Evolutionary conservation across 2,329 filamentous ascomycete genomes (phyloP).

Genomic region (Alternaria ventricosa): DNA sequence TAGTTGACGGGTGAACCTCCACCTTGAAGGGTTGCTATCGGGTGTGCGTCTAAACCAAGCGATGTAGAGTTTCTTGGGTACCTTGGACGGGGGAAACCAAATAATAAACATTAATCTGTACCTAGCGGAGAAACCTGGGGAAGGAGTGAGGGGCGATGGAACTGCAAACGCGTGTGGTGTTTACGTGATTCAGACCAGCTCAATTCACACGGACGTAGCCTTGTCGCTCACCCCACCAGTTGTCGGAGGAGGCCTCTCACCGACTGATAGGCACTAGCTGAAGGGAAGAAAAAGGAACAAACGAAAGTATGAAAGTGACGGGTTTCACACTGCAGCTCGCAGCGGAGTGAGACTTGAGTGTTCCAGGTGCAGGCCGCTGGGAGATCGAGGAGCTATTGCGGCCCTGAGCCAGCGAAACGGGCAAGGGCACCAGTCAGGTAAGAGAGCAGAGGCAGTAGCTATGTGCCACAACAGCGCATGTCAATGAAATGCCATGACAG

Average conservation of each 20-base stretch:
- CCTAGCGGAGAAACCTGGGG: background rate
- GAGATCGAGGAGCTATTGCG: slow-evolving; percentile 13
- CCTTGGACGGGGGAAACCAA: background rate
- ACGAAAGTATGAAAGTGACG: background rate
- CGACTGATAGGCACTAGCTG: background rate
- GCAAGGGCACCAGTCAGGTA: slow-evolving; percentile 15
- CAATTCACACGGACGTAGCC: slow-evolving; percentile 16
- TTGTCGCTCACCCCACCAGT: slow-evolving; percentile 12
- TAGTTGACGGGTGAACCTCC: background rate
- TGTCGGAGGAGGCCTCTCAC: background rate
- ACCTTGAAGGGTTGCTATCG: background rate
- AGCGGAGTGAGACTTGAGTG: slow-evolving; percentile 3
- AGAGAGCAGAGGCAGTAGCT: slow-evolving; percentile 9
- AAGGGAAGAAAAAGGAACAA: background rate
- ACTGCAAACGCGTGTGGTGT: slow-evolving; percentile 1
- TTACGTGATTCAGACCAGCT: slow-evolving; percentile 5
- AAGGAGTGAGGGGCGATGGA: slow-evolving; percentile 10
- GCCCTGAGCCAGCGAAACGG: slow-evolving; percentile 5
- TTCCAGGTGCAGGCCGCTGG: slow-evolving; percentile 8
- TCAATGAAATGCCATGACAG: slow-evolving; percentile 6
- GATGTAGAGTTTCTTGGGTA: background rate
- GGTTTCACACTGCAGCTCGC: background rate
- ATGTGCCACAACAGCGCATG: slow-evolving; percentile 13
- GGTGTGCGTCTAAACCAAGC: background rate
- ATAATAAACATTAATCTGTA: slow-evolving; percentile 14